Evolutionary conservation across 1,139 yeast species (phyloP).

Genomic region (Schwanniomyces etchellsii): DNA sequence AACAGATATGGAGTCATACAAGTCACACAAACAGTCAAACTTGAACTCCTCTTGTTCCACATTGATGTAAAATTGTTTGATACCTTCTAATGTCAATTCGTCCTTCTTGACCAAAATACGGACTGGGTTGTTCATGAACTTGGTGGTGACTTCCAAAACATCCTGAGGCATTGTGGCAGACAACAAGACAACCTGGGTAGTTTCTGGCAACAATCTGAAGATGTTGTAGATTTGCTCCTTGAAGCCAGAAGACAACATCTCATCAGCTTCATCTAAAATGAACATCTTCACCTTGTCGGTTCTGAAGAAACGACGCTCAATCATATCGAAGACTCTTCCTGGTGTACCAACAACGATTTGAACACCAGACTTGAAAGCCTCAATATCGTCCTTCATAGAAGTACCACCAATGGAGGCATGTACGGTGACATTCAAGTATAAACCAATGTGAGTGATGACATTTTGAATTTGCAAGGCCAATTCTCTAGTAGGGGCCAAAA

Average conservation of each 20-base stretch:
- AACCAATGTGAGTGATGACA: slow-evolving; percentile 90
- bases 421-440: slow-evolving; percentile 88
- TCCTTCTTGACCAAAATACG: slow-evolving; percentile 97
- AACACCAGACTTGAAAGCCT: slow-evolving; percentile 87
- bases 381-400: slow-evolving; percentile 83
- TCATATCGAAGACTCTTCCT: slow-evolving; percentile 98
- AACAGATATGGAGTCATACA: slow-evolving; percentile 95
- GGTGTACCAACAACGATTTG: slow-evolving; percentile 99
- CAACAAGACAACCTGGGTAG: slow-evolving; percentile 93
- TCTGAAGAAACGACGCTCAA: slow-evolving; percentile 86
- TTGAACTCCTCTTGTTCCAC: slow-evolving; percentile 92
- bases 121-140: slow-evolving; percentile 96
- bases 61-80: slow-evolving; percentile 92
- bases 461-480: slow-evolving; percentile 96
- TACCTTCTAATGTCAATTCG: slow-evolving; percentile 97
- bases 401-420: slow-evolving; percentile 99
- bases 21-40: slow-evolving; percentile 93
- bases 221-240: slow-evolving; percentile 97
- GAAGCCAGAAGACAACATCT: slow-evolving; percentile 95
- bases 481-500: slow-evolving; percentile 98
- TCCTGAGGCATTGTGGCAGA: slow-evolving; percentile 98
- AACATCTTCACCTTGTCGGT: slow-evolving; percentile 93
- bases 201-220: slow-evolving; percentile 88
- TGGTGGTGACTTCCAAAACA: slow-evolving; percentile 92
- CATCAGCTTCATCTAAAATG: slow-evolving; percentile 99